Percentiles rank a stretch among this genome's conserved stretches.
These are phyloP conservation scores for Chaetomium sp. DNA, from an alignment of 2,329 filamentous ascomycete genomes.

Conservation along the genomic window DNA sequence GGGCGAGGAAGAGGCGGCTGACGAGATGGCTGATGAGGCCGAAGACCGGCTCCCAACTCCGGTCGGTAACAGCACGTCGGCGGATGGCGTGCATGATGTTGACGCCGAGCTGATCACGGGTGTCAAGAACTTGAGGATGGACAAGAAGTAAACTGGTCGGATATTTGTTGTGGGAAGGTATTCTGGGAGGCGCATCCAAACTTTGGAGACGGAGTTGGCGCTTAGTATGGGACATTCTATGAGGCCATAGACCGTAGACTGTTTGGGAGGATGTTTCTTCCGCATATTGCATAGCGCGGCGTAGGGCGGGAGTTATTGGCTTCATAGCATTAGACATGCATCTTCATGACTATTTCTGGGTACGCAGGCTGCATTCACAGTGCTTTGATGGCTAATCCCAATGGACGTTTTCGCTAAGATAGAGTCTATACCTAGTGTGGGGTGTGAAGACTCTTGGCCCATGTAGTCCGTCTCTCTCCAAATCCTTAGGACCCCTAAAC, in stretches of 20 bases:
- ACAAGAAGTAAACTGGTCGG: conserved; percentile 40
- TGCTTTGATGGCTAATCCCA: neutral
- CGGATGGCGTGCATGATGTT: conserved; percentile 47
- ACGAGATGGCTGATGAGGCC: conserved; percentile 34
- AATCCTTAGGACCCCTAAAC: neutral
- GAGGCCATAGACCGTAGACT: conserved; percentile 26
- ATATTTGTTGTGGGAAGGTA: neutral
- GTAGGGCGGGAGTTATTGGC: conserved; percentile 18
- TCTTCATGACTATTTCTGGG: conserved; percentile 5
- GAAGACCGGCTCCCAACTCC: conserved; percentile 30
- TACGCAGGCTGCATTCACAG: neutral
- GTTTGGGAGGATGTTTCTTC: conserved; percentile 18
- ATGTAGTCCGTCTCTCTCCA: neutral
- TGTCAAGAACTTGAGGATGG: conserved; percentile 55
- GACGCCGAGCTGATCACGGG: conserved; percentile 63
- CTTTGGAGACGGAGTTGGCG: conserved; percentile 19
- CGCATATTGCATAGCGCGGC: conserved; percentile 35
- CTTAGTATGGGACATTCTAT: conserved; percentile 17
- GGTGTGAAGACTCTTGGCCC: neutral
- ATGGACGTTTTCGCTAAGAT: neutral
- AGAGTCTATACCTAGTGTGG: neutral
- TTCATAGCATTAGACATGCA: conserved; percentile 9
- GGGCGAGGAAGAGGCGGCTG: conserved; percentile 37
- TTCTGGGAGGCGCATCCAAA: neutral
- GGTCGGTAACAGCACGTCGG: conserved; percentile 19